These are phyloP conservation scores for Zygotorulaspora danielsina DNA, from an alignment of 805 yeast genomes.

Conservation along the genomic window DNA sequence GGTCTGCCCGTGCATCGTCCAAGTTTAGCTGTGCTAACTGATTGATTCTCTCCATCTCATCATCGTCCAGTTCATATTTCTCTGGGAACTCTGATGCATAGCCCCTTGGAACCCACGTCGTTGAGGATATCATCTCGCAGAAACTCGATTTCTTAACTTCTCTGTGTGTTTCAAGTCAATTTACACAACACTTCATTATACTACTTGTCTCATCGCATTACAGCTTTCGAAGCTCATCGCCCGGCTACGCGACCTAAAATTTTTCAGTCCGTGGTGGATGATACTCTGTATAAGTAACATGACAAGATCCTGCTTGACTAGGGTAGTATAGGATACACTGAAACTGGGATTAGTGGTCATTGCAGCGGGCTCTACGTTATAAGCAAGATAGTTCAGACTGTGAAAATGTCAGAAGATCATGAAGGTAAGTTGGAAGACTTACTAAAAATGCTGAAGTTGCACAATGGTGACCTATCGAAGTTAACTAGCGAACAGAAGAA, in stretches of 20 bases:
- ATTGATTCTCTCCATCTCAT: slow-evolving; percentile 85
- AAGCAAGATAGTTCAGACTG: too few species aligned
- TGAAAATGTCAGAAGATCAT: slow-evolving; percentile 21
- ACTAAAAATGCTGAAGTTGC: slow-evolving; percentile 37
- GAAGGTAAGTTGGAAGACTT: slow-evolving; percentile 46
- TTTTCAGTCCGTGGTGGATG: slow-evolving; percentile 12
- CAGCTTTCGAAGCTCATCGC: slow-evolving; percentile 19
- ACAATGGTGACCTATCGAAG: slow-evolving; percentile 41
- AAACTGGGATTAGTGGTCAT: too few species aligned
- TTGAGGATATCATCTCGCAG: slow-evolving; percentile 81
- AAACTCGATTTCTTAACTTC: too few species aligned
- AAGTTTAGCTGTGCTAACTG: slow-evolving; percentile 80
- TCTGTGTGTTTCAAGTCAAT: background rate
- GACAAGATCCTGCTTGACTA: slow-evolving; percentile 21
- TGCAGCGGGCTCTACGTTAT: too few species aligned
- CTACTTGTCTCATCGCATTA: background rate
- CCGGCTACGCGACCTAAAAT: slow-evolving; percentile 20
- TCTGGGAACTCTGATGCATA: slow-evolving; percentile 90
- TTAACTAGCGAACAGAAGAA: slow-evolving; percentile 57
- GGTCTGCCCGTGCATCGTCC: slow-evolving; percentile 65
- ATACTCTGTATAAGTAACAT: slow-evolving; percentile 10
- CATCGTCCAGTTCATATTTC: slow-evolving; percentile 82
- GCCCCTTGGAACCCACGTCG: slow-evolving; percentile 95
- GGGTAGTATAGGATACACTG: too few species aligned
- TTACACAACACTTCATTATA: too few species aligned